Evolutionary conservation across 495 filamentous ascomycete species (phyloP), one percentile per base, ranked within the genome.

Genomic region (Xylaria palmicola): DNA sequence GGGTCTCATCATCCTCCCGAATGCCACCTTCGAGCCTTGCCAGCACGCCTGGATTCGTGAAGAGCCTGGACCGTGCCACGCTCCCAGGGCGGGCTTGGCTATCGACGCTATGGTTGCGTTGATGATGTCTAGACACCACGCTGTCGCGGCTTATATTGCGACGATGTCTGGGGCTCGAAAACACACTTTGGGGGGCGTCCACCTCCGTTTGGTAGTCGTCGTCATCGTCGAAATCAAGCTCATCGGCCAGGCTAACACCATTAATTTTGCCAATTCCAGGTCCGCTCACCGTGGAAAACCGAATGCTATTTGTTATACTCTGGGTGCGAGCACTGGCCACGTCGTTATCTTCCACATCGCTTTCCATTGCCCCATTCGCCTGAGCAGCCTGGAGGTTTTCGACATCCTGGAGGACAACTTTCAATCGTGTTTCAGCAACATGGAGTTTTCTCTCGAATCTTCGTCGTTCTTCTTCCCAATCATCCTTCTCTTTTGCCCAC

Each of bases 391-490:
- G 89, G 49, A 86, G 86, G 20, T 89, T 85, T 30, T 88, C 86
- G 32, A 99, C 81, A 69, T 97, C 95, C 29, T 90, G 88, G 44
- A 97, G 71, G 30, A 99, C 85, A 17, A 82, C 80, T 68, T 92
- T 92, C 55, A 99, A 75, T 54, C 93, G 85, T 51, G 84, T 90
- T 72, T 99, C 94, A 26, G 91, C 87, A 6, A 96, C 85, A 72
- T 97, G 92, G 22, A 95, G 73, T 62, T 89, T 89, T 55, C 90
- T 84, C 74, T 99, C 94, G 41, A 90, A 77, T 56, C 82, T 87
- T 34, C 93, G 85, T 65, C 86, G 90, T 65, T 93, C 90, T 50
- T 86, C 86, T 17, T 91, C 88, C 88, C 90, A 96, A 13, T 79
- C 79, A 50, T 96, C 86, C 69, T 86, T 90, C 60, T 98, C 94